phyloP scores from a whole-genome alignment of 2,329 filamentous ascomycete genomes.

The Cyanodermella asteris region DNA sequence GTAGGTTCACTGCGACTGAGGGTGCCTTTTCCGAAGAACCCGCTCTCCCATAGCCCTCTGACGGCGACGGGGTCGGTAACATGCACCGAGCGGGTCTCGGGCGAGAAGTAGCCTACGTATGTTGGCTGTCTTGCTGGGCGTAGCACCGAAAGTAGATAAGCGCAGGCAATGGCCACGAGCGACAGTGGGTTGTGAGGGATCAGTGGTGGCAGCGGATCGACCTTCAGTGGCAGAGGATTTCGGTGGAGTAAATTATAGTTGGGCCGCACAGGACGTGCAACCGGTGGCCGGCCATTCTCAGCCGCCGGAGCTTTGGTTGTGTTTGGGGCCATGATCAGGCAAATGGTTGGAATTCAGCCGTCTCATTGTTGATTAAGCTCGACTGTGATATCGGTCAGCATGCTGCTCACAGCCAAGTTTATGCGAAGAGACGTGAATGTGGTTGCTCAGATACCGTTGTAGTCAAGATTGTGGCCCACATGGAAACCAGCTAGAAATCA shows the following conservation, averaged over 20 bases:
- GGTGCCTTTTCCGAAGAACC: slow-evolving; percentile 89
- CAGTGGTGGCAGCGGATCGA: slow-evolving; percentile 67
- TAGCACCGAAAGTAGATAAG: slow-evolving; percentile 54
- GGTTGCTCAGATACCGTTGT: slow-evolving; percentile 89
- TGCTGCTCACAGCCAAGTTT: background rate
- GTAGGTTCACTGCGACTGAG: slow-evolving; percentile 86
- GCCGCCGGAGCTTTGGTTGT: too few species aligned
- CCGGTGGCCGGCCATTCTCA: slow-evolving; percentile 10
- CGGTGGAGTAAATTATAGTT: slow-evolving; percentile 61
- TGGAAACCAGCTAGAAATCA: slow-evolving; percentile 29
- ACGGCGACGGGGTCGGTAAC: slow-evolving; percentile 57
- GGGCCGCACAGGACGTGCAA: too few species aligned
- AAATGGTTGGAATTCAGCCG: too few species aligned
- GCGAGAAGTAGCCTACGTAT: slow-evolving; percentile 61
- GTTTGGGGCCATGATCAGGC: too few species aligned
- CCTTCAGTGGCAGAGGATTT: slow-evolving; percentile 56
- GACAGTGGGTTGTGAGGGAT: slow-evolving; percentile 87
- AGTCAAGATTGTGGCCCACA: slow-evolving; percentile 49
- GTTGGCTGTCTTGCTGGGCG: slow-evolving; percentile 36
- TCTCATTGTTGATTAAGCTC: too few species aligned
- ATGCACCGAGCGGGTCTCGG: slow-evolving; percentile 61
- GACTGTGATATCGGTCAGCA: too few species aligned
- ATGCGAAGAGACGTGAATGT: slow-evolving; percentile 1
- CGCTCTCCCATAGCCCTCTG: slow-evolving; percentile 77
- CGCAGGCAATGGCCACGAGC: slow-evolving; percentile 55